Evolutionary conservation across 129 eudicot genomes (phyloP).

Genomic region (Apium graveolens): DNA sequence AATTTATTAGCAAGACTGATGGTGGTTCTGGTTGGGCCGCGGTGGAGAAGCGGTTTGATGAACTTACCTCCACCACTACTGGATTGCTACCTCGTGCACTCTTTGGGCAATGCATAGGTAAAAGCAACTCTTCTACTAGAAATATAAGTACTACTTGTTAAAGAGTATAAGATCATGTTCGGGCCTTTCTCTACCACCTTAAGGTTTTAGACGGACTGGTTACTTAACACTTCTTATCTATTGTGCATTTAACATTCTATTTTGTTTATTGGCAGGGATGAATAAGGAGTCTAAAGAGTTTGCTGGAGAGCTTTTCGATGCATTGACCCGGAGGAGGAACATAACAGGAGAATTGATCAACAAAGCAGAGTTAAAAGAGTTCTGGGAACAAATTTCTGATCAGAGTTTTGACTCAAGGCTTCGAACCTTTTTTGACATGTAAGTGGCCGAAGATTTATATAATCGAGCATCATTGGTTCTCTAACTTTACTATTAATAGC

Average conservation of each 20-base stretch:
- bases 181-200: too few relatives aligned
- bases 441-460: conserved; percentile 6
- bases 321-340: conserved; percentile 40
- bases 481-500: not conserved
- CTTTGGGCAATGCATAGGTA: conserved; percentile 79
- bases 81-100: conserved; percentile 59
- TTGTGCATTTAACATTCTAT: not conserved
- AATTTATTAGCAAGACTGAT: conserved; percentile 45
- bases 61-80: conserved; percentile 34
- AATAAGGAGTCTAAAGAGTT: conserved; percentile 53
- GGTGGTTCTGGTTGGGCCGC: conserved; percentile 46
- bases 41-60: conserved; percentile 54
- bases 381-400: conserved; percentile 60
- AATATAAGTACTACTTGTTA: too few relatives aligned
- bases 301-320: conserved; percentile 56
- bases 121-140: not conserved
- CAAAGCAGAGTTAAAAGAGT: conserved; percentile 47
- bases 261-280: conserved; percentile 40
- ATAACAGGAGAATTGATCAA: conserved; percentile 41
- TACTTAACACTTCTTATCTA: too few relatives aligned
- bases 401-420: conserved; percentile 74
- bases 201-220: too few relatives aligned
- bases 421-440: conserved; percentile 67
- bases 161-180: too few relatives aligned
- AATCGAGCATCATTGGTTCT: not conserved